These are phyloP conservation scores for Zygoascus ofunaensis DNA, from an alignment of 805 yeast genomes.

Conservation along the genomic window DNA sequence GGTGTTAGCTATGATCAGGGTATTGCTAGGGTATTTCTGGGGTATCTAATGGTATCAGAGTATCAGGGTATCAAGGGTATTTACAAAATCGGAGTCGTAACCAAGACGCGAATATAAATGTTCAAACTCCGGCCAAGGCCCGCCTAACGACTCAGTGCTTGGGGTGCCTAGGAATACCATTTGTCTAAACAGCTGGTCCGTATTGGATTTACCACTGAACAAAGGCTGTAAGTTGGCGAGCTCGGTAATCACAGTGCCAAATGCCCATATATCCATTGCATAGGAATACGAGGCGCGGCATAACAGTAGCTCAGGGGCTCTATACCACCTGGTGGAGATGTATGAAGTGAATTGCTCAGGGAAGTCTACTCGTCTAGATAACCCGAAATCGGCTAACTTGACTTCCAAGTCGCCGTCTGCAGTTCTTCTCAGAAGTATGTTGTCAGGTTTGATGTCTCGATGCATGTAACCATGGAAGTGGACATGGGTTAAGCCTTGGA, in stretches of 20 bases:
- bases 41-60: background rate
- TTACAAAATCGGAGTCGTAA: background rate
- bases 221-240: constrained; percentile 66
- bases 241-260: constrained; percentile 85
- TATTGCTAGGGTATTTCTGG: no score
- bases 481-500: constrained; percentile 74
- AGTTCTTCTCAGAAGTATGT: constrained; percentile 62
- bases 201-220: constrained; percentile 73
- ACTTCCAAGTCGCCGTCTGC: constrained; percentile 24
- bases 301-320: constrained; percentile 84
- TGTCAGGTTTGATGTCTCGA: constrained; percentile 91
- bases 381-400: constrained; percentile 91
- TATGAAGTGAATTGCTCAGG: constrained; percentile 62
- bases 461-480: constrained; percentile 65
- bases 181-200: constrained; percentile 69
- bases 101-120: background rate
- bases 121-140: constrained; percentile 12
- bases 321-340: constrained; percentile 94
- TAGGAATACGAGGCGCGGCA: constrained; percentile 71
- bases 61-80: no score
- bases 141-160: constrained; percentile 20
- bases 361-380: constrained; percentile 66
- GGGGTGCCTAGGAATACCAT: constrained; percentile 72
- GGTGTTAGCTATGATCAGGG: no score
- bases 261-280: constrained; percentile 88